Base-by-base conservation (phyloP, 768 basidiomycete species). In the Tulasnella sp. region DNA sequence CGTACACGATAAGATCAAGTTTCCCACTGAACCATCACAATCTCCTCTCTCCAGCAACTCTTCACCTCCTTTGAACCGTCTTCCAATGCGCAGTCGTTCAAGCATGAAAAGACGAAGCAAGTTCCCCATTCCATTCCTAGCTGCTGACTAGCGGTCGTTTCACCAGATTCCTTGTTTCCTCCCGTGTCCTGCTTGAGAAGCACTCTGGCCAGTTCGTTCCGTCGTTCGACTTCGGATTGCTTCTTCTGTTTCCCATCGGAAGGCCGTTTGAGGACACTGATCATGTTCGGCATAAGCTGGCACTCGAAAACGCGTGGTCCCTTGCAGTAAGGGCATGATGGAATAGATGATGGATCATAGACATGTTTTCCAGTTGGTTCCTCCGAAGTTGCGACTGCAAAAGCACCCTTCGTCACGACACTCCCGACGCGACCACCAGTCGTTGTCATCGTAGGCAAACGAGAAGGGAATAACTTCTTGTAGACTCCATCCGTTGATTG, bases 101-200 rank as follows among this genome's bases (percentile, higher is more conserved):
- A 74, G 60, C 93, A 96, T 1, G 84, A 84, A 66, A 91, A 93
- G 8, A 98, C 72, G 69, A 93, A 70, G 51, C 83, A 79, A 1
- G 85, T 92, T 0, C 93, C 93, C 89, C 91, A 98, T 53, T 92
- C 89, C 87, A 98, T 91, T 0, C 81, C 82, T 35, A 68, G 66
- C 45, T 71, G 69, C 12, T 69, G 74, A 1, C 65, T 62, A 45
- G 58, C 59, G 8, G n/a, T n/a, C n/a, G n/a, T n/a, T n/a, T n/a
- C n/a, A n/a, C n/a, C n/a, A n/a, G n/a, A n/a, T n/a, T 65, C 20
- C 5, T 22, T 42, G 22, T n/a, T 25, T 9, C n/a, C 67, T 28
- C 66, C 67, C 3, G 49, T 22, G 25, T 28, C 59, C 66, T 10
- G 69, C 70, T 58, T 77, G 76, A 55, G 31, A 22, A 87, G 62